Evolutionary conservation across 2,329 filamentous ascomycete species (phyloP), one percentile per base, ranked within the genome.

Genomic region (Fusarium sp.): DNA sequence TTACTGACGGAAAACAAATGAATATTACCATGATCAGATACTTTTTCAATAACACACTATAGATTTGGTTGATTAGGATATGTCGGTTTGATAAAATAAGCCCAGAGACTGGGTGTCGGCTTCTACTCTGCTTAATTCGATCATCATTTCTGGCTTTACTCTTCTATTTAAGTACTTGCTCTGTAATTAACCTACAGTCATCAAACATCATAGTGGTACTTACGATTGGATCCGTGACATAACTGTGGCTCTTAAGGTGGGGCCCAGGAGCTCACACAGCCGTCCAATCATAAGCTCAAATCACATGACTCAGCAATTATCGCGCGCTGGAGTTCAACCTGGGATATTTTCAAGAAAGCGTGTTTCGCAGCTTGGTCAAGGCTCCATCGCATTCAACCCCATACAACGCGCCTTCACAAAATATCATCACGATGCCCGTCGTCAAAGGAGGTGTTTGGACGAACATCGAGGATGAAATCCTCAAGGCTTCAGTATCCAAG

Each of bases 401-500:
- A 61, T 56, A 64, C 50, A 62, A 65, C 69, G 58, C 68, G 62
- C 58, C 53, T 21, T 39, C 46, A 56, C 24, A 42, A 57, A 56
- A 65, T 50, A 53, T 62, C 73, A 70, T 72, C 75, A 77, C 73
- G 74, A 91, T 91, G 89, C 88, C 89, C 68, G 88, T 91, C 78
- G 89, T 91, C 78, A 91, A 91, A 77, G 89, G 89, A 82, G 89
- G 89, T 73, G 89, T 91, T 67, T 91, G 89, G 89, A 91, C 89
- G 47, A 91, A 91, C 75, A 90, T 91, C 54, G 89, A 91, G 85
- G 96, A 99, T 82, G 96, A 99, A 81, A 97, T 98, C 75, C 91
- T 99, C 81, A 97, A 98, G 82, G 94, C 94, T 56, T 91, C 92
- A 60, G 93, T 97, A 68, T 96, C 92, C 72, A 97, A 97, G 79